Base-by-base conservation (phyloP, 225 moss, liverwort and hornwort species). In the Bryoerythrophyllum caledonicum region DNA sequence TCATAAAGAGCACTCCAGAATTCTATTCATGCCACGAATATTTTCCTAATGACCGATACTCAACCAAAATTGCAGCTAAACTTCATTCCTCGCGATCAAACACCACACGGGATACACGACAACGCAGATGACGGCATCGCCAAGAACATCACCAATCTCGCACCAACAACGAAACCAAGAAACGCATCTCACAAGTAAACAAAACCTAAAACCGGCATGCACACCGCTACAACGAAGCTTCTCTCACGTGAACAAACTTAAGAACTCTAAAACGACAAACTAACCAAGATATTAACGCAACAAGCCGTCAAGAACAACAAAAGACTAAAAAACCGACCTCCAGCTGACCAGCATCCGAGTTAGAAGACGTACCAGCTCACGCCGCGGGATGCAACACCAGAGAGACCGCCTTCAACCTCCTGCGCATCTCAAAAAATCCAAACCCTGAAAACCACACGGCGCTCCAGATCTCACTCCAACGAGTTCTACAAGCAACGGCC, bases 351-450 rank as follows among this genome's bases (percentile, higher is more conserved):
- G 44, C 24, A 23, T 65, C 48, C 24, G 51, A 59, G 10, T 35
- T 28, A 55, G 10, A 49, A 17, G 7, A 21, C 10, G 58, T 74
- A 82, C 78, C 82, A 78, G 82, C 62, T 81, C 68, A 44, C 73
- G 77, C 51, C 38, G 69, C 63, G 17, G 74, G n/a, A 49, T 49
- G 68, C 49, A 78, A 68, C 69, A 63, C 48, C 60, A 51, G 40
- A 63, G 20, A 24, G 49, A 35, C 7, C 51, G 32, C 60, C 61
- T 43, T 58, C 49, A 53, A 38, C 52, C 76, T 76, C 61, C 21
- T 26, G 19, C 68, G 81, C 77, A 77, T 77, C 77, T 58, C 58
- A 65, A 70, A 63, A 57, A 38, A 48, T n/a, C 55, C 69, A 34
- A 75, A 68, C 68, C 68, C 68, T 34, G 20, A 38, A 76, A 63